A percentile compares a stretch with the other conserved stretches of the same genome.
These are phyloP conservation scores for Poterioochromonas sp. DNA, from an alignment of 352 stramenopile genomes.

Conservation along the genomic window DNA sequence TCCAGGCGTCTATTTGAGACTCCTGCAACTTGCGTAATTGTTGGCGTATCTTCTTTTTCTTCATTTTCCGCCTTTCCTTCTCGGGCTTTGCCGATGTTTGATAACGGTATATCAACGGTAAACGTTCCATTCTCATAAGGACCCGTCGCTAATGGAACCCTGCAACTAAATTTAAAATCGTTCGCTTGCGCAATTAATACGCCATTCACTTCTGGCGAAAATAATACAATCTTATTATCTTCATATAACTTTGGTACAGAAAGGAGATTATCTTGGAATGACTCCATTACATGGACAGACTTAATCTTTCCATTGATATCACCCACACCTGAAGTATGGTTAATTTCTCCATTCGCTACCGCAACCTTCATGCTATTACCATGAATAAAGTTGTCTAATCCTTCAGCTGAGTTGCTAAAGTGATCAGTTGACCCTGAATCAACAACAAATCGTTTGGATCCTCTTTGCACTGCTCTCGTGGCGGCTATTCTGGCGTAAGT, in stretches of 20 bases:
- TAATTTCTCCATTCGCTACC: neutral
- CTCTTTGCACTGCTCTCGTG: slow-evolving; percentile 8
- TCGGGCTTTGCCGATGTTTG: neutral
- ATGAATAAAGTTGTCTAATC: neutral
- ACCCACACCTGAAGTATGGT: neutral
- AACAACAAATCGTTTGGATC: slow-evolving; percentile 10
- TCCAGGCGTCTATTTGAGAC: neutral
- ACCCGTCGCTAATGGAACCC: neutral
- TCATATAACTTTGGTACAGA: neutral
- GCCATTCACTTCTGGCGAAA: neutral
- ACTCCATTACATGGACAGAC: neutral
- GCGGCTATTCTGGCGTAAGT: slow-evolving; percentile 8
- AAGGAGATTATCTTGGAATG: neutral
- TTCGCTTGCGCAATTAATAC: neutral
- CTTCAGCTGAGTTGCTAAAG: neutral
- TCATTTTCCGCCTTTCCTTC: neutral
- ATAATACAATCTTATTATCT: neutral
- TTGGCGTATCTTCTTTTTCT: neutral
- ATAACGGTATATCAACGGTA: neutral
- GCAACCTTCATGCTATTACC: neutral
- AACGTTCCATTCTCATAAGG: neutral
- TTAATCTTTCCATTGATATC: neutral
- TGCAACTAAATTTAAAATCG: neutral
- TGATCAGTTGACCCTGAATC: neutral
- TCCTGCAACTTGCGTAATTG: neutral